These are phyloP conservation scores for Neonectria sp. DNA, from an alignment of 2,329 filamentous ascomycete species.

Conservation along the genomic window DNA sequence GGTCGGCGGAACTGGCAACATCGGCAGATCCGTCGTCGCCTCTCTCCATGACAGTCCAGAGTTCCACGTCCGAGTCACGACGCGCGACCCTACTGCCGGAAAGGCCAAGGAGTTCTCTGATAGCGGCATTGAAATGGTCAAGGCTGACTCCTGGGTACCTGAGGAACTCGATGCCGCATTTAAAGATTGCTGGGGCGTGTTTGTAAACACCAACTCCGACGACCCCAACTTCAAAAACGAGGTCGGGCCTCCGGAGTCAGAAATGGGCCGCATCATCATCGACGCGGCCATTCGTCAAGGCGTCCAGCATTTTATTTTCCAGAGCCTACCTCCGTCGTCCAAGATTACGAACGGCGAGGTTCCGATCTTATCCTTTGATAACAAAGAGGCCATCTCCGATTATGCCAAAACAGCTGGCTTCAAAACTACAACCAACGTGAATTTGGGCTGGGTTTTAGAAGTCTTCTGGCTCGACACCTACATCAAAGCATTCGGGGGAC, in stretches of 20 bases:
- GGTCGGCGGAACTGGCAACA: conserved; percentile 7
- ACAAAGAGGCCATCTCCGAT: conserved; percentile 10
- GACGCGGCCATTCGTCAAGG: conserved; percentile 44
- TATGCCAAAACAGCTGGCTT: conserved; percentile 7
- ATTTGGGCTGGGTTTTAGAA: conserved; percentile 10
- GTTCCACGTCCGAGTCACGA: conserved; percentile 6
- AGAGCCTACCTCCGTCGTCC: conserved; percentile 35
- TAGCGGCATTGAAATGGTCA: conserved; percentile 15
- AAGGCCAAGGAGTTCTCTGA: conserved; percentile 1
- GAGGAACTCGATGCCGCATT: conserved; percentile 26
- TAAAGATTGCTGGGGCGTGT: conserved; percentile 31
- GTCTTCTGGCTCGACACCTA: conserved; percentile 13
- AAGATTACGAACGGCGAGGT: conserved; percentile 48
- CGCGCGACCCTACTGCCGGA: conserved; percentile 7
- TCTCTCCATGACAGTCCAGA: conserved; percentile 9
- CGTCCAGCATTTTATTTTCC: conserved; percentile 48
- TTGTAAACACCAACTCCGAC: conserved; percentile 40
- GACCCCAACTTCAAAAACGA: conserved; percentile 32
- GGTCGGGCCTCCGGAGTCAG: conserved; percentile 46
- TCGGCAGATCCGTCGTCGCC: conserved; percentile 7
- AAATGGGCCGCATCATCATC: conserved; percentile 48
- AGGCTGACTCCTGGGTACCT: conserved; percentile 18
- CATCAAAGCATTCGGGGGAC: conserved; percentile 43
- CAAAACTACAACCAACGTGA: neutral
- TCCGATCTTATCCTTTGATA: conserved; percentile 31